Evolutionary conservation across 495 filamentous ascomycete species (phyloP).

Genomic region (Xeromyces bisporus): DNA sequence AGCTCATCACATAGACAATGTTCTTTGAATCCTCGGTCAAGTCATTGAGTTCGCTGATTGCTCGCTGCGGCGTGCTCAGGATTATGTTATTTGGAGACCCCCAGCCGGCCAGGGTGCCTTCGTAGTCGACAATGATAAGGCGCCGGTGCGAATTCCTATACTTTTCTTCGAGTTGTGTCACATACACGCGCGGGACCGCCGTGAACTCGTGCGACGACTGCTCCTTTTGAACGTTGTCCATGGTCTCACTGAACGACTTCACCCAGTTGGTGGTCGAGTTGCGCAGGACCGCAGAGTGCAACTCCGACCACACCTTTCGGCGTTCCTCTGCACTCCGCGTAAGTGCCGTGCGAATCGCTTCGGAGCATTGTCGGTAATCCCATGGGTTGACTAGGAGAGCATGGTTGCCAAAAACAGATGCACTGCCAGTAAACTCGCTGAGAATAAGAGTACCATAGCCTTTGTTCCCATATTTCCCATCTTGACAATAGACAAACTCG

Average conservation of each 20-base stretch:
- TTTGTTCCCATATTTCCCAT: constrained; percentile 55
- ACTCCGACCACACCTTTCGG: constrained; percentile 49
- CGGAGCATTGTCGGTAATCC: constrained; percentile 73
- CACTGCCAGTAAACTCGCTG: constrained; percentile 84
- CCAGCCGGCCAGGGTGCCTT: constrained; percentile 77
- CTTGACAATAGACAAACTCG: constrained; percentile 85
- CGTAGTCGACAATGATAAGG: constrained; percentile 80
- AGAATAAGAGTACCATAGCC: constrained; percentile 78
- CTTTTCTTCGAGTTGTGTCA: constrained; percentile 39
- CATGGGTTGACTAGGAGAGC: constrained; percentile 75
- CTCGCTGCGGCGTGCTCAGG: constrained; percentile 65
- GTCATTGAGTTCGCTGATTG: constrained; percentile 63
- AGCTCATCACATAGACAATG: constrained; percentile 86
- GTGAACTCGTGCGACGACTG: constrained; percentile 68
- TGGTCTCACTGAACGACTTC: constrained; percentile 45
- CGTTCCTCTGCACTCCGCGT: constrained; percentile 61
- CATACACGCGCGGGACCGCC: constrained; percentile 65
- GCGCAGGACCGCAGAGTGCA: constrained; percentile 58
- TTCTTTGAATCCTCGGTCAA: constrained; percentile 61
- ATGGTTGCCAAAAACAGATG: constrained; percentile 61
- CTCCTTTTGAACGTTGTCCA: constrained; percentile 60
- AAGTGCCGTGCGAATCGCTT: constrained; percentile 65
- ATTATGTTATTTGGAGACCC: constrained; percentile 65
- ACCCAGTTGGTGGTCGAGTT: constrained; percentile 79
- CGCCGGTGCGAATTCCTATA: constrained; percentile 49